phyloP scores from a whole-genome alignment of 768 basidiomycete species.

The Sporobolomyces pararoseus region DNA sequence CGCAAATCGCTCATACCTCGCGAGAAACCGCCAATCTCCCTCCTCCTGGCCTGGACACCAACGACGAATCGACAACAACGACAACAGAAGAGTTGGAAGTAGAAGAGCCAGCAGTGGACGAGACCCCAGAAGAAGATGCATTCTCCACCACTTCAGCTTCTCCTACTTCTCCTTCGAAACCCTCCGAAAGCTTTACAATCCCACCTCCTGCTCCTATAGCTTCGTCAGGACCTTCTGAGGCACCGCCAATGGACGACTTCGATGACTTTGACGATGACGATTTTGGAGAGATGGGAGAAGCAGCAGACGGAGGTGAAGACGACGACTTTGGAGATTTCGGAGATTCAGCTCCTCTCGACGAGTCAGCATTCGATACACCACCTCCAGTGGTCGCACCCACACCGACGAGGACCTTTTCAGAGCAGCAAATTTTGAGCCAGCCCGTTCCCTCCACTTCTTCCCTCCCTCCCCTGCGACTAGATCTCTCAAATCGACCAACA shows the following conservation, averaged over 20 bases:
- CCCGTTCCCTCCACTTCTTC: neutral
- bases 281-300: slow-evolving; percentile 26
- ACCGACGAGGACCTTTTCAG: too few relatives aligned
- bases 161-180: neutral
- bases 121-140: neutral
- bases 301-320: slow-evolving; percentile 6
- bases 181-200: neutral
- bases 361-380: slow-evolving; percentile 17
- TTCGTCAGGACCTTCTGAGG: neutral
- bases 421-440: neutral
- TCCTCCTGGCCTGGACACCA: slow-evolving; percentile 1
- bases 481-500: neutral
- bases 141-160: neutral
- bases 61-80: neutral
- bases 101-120: slow-evolving; percentile 20
- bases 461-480: slow-evolving; percentile 23
- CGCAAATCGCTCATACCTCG: too few relatives aligned
- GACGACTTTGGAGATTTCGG: slow-evolving; percentile 41
- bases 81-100: neutral
- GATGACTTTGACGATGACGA: slow-evolving; percentile 35
- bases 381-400: too few relatives aligned
- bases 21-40: neutral
- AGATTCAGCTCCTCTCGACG: slow-evolving; percentile 21
- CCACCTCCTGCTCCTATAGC: neutral
- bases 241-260: slow-evolving; percentile 31